A percentile compares a stretch with the other conserved stretches of the same genome.
Evolutionary conservation across 73 alveolate genomes (phyloP).

Genomic region (Paramecium caudatum): DNA sequence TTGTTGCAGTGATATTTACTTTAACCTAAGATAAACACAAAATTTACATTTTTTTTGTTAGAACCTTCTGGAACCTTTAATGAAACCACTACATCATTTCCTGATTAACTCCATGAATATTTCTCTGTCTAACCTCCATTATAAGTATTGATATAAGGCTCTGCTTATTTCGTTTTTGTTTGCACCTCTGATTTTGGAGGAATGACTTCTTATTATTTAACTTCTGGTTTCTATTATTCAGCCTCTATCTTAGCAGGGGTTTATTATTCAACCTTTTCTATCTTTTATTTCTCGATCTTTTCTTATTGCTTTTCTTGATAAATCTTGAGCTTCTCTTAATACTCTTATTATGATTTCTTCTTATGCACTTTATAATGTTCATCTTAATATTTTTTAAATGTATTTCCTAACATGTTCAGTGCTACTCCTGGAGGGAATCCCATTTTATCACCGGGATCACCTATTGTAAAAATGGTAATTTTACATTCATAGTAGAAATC

Average conservation of each 20-base stretch:
- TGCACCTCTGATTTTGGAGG: conserved; percentile 67
- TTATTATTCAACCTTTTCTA: conserved; percentile 66
- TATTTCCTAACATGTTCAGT: conserved; percentile 86
- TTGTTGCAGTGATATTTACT: conserved; percentile 89
- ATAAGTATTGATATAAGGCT: conserved; percentile 90
- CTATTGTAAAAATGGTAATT: neutral
- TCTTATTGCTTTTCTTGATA: conserved; percentile 80
- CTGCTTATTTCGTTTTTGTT: conserved; percentile 72
- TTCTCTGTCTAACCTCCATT: conserved; percentile 98
- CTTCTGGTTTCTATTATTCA: conserved; percentile 45
- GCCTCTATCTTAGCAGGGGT: neutral
- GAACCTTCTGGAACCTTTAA: conserved; percentile 89
- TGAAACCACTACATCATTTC: conserved; percentile 92
- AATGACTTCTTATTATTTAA: neutral
- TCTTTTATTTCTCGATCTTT: conserved; percentile 70
- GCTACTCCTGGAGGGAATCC: conserved; percentile 99
- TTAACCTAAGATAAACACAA: conserved; percentile 69
- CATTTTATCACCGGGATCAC: conserved; percentile 99
- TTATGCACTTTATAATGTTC: conserved; percentile 95
- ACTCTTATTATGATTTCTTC: conserved; percentile 90
- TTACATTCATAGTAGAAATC: conserved; percentile 95
- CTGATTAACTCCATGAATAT: conserved; percentile 98
- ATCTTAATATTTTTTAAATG: conserved; percentile 94
- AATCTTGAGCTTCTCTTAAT: conserved; percentile 83
- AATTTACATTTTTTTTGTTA: conserved; percentile 83